Base-by-base conservation (phyloP, 2,329 filamentous ascomycete genomes). In the Cladobotryum mycophilum region DNA sequence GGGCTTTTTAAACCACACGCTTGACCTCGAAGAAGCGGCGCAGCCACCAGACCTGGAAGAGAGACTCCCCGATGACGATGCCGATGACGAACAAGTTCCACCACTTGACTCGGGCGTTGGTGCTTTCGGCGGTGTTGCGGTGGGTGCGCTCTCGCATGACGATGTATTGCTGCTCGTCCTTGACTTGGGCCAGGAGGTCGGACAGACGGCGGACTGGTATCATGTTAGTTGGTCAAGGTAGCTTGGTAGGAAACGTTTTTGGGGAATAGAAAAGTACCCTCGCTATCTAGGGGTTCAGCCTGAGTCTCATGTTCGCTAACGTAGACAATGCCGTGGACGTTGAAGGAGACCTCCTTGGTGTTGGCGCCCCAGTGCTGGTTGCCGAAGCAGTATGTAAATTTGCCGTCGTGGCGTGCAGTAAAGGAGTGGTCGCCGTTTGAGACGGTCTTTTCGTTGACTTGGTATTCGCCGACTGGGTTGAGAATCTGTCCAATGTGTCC, bases 41-140 rank as follows among this genome's bases (percentile, higher is more conserved):
- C 68, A 99, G 73, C 91, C 93, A 99, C 92, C 93, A 99, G 58
- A 99, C 92, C 76, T 99, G 93, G 78, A 99, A 99, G 59, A 96
- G 76, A 54, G 90, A 93, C 76, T 97, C 89, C 63, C 87, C 90
- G 58, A 95, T 78, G 56, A 99, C 81, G 46, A 97, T 84, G 51
- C 83, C 80, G 58, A 99, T 83, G 72, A 99, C 91, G 72, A 97
- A 97, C 62, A 97, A 81, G 71, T 93, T 96, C 93, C 93, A 99
- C 93, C 93, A 99, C 78, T 99, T 99, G 68, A 99, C 93, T 59
- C 93, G 82, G 61, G 84, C 81, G 72, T 99, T 99, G 64, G 93
- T 99, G 80, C 91, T 96, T 77, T 99, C 93, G 57, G 93, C 93
- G 9, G 93, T 99, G 76, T 99, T 99, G 68, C 93, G 83, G 79